Conservation (phyloP, 2,329 filamentous ascomycete genomes). For the Ophiostoma pallidulum region DNA sequence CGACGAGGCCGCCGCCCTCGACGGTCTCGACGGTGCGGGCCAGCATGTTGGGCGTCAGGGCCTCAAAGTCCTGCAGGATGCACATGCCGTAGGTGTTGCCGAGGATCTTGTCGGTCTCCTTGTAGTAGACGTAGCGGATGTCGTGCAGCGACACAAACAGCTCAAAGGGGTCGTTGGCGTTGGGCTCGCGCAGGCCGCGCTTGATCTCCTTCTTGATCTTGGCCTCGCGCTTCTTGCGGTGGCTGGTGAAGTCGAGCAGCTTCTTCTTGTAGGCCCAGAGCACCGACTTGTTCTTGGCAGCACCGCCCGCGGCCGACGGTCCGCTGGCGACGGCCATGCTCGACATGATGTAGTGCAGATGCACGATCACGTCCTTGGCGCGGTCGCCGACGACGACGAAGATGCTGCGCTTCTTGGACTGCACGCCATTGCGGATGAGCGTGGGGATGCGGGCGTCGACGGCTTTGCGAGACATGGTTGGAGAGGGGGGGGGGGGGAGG, state of each 20-base stretch:
- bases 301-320: conserved; percentile 39
- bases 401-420: conserved; percentile 96
- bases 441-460: conserved; percentile 80
- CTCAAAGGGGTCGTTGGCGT: conserved; percentile 92
- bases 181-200: conserved; percentile 82
- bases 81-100: conserved; percentile 80
- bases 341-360: conserved; percentile 86
- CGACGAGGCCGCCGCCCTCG: conserved; percentile 85
- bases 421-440: conserved; percentile 82
- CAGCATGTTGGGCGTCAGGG: conserved; percentile 91
- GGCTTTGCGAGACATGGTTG: conserved; percentile 51
- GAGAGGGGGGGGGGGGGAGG: conserved; percentile 13
- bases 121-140: conserved; percentile 98
- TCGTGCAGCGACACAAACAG: conserved; percentile 93
- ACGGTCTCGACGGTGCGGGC: conserved; percentile 95
- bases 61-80: conserved; percentile 96
- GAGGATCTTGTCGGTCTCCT: conserved; percentile 97
- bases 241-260: conserved; percentile 85
- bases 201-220: conserved; percentile 99
- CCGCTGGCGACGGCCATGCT: conserved; percentile 38
- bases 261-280: conserved; percentile 98
- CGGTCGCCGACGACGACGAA: conserved; percentile 93
- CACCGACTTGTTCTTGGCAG: conserved; percentile 93
- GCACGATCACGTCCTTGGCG: conserved; percentile 92
- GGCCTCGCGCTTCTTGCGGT: conserved; percentile 94